Evolutionary conservation across 176 grass and related monocot genomes (phyloP).

Genomic region (Triticum turgidum): DNA sequence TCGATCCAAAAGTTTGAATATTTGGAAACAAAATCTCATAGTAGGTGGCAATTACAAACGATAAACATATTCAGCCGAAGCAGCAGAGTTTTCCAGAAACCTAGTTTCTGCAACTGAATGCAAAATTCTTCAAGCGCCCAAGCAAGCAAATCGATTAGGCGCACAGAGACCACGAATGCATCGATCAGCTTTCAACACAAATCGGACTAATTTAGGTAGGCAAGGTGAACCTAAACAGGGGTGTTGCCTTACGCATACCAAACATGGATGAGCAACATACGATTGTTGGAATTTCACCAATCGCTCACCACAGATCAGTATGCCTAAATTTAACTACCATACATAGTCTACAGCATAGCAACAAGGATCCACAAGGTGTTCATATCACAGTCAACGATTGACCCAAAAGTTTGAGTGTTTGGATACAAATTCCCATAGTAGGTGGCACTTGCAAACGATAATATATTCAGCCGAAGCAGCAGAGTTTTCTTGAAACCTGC

Average conservation of each 20-base stretch:
- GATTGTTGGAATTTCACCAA: neutral
- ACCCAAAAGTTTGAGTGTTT: neutral
- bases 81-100: neutral
- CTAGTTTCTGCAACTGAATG: neutral
- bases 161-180: neutral
- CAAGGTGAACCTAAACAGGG: neutral
- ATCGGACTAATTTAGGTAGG: neutral
- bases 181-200: neutral
- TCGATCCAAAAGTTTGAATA: neutral
- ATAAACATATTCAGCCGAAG: neutral
- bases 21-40: neutral
- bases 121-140: neutral
- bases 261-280: neutral
- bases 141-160: neutral
- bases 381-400: neutral
- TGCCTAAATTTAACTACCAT: neutral
- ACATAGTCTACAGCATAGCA: neutral
- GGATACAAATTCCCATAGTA: neutral
- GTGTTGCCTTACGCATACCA: neutral
- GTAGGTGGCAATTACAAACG: neutral
- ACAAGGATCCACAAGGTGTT: neutral
- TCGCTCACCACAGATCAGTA: neutral
- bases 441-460: neutral
- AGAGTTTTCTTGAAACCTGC: neutral
- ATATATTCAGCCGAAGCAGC: neutral